phyloP scores from a whole-genome alignment of 768 basidiomycete species.

The Amanita muscaria region DNA sequence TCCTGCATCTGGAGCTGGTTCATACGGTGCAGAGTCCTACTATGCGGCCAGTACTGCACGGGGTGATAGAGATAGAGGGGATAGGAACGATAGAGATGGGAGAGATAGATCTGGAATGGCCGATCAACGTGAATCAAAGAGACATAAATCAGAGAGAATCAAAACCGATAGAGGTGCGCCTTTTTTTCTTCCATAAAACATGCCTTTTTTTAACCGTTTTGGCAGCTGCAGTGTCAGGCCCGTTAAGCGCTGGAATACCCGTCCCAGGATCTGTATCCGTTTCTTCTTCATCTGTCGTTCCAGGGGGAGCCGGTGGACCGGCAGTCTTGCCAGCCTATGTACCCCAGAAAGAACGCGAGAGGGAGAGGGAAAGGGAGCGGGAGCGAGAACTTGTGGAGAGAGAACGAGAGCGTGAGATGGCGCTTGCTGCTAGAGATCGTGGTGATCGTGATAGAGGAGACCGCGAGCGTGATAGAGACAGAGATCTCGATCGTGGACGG shows the following conservation, averaged over 20 bases:
- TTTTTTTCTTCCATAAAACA: neutral
- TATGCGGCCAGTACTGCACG: conserved; percentile 9
- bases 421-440: no score
- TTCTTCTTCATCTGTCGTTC: neutral
- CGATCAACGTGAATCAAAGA: conserved; percentile 49
- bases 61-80: conserved; percentile 27
- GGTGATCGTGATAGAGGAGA: no score
- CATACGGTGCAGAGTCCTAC: conserved; percentile 8
- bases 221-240: conserved; percentile 1
- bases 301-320: no score
- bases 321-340: conserved; percentile 6
- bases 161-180: conserved; percentile 30
- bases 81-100: conserved; percentile 28
- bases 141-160: conserved; percentile 39
- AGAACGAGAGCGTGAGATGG: neutral
- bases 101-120: no score
- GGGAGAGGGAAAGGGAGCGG: conserved; percentile 4
- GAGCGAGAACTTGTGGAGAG: no score
- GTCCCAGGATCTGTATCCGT: conserved; percentile 5
- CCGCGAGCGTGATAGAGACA: conserved; percentile 6
- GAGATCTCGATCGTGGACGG: conserved; percentile 4
- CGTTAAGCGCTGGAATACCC: conserved; percentile 5
- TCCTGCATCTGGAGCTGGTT: neutral
- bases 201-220: neutral
- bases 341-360: conserved; percentile 5